Conservation (phyloP, 1,139 yeast species). For the Debaryomycetaceae sp. region DNA sequence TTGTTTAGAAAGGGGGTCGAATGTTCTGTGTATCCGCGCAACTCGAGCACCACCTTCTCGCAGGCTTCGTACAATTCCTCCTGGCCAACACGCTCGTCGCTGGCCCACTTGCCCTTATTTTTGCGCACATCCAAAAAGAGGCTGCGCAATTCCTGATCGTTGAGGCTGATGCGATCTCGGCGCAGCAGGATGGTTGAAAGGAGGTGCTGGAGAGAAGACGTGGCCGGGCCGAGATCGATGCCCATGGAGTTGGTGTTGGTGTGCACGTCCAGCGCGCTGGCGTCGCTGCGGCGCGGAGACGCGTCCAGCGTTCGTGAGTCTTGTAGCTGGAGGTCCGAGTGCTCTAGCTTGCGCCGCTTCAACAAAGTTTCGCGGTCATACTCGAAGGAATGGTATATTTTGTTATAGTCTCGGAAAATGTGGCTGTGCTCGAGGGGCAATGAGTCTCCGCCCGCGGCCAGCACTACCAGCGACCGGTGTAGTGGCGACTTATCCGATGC, state of each 20-base stretch:
- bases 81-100: constrained; percentile 89
- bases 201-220: constrained; percentile 75
- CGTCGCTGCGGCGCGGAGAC: constrained; percentile 2
- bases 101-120: constrained; percentile 94
- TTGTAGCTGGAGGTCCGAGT: constrained; percentile 66
- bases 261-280: constrained; percentile 3
- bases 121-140: constrained; percentile 87
- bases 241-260: constrained; percentile 8
- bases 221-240: constrained; percentile 61
- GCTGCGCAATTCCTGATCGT: constrained; percentile 79
- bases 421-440: neutral
- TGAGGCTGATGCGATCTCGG: constrained; percentile 60
- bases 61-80: constrained; percentile 97
- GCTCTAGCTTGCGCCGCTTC: constrained; percentile 69
- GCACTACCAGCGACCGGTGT: neutral
- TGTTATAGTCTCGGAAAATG: constrained; percentile 26
- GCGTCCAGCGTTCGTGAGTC: constrained; percentile 7
- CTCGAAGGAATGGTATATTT: constrained; percentile 76
- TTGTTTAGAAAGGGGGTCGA: constrained; percentile 92
- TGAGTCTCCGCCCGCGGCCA: neutral
- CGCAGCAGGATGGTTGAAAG: constrained; percentile 68
- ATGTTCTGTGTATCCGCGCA: constrained; percentile 89
- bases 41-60: constrained; percentile 83
- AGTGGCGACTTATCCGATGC: neutral
- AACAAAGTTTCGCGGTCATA: constrained; percentile 68